phyloP scores from a whole-genome alignment of 2,329 filamentous ascomycete species.

The Triangularia setosa region DNA sequence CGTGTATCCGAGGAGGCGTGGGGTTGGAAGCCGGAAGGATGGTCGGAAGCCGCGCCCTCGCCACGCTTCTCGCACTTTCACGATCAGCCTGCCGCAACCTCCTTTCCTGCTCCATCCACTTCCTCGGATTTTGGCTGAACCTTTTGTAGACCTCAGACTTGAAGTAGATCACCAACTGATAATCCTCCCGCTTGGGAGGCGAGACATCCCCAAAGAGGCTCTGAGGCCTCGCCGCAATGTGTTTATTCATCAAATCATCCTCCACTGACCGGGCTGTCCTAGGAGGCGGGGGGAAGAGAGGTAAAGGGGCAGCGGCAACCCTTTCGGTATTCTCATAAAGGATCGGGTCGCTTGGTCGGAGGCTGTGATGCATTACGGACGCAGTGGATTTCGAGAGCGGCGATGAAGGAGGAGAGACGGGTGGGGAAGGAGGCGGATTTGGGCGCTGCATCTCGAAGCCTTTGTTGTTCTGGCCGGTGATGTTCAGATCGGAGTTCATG shows the following conservation, averaged over 20 bases:
- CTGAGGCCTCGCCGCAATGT: conserved; percentile 43
- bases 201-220: conserved; percentile 40
- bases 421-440: conserved; percentile 50
- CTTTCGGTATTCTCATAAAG: conserved; percentile 43
- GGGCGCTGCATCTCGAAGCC: conserved; percentile 35
- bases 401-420: conserved; percentile 49
- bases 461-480: conserved; percentile 17
- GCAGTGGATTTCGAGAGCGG: conserved; percentile 8
- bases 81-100: conserved; percentile 46
- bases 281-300: conserved; percentile 47
- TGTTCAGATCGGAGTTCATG: conserved; percentile 29
- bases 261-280: conserved; percentile 25
- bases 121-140: conserved; percentile 40
- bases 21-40: conserved; percentile 41
- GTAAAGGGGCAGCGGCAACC: conserved; percentile 42
- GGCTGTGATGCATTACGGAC: conserved; percentile 24
- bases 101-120: conserved; percentile 50
- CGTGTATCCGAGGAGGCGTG: conserved; percentile 26
- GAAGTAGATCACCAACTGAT: conserved; percentile 51
- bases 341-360: conserved; percentile 50
- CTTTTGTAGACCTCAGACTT: conserved; percentile 48
- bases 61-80: conserved; percentile 34
- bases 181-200: conserved; percentile 51
- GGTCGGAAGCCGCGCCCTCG: conserved; percentile 32
- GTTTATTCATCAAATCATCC: conserved; percentile 47